Percentiles rank a stretch among this genome's conserved stretches.
Conservation (phyloP, 2,329 filamentous ascomycete genomes). For the Dactylella cylindrospora region DNA sequence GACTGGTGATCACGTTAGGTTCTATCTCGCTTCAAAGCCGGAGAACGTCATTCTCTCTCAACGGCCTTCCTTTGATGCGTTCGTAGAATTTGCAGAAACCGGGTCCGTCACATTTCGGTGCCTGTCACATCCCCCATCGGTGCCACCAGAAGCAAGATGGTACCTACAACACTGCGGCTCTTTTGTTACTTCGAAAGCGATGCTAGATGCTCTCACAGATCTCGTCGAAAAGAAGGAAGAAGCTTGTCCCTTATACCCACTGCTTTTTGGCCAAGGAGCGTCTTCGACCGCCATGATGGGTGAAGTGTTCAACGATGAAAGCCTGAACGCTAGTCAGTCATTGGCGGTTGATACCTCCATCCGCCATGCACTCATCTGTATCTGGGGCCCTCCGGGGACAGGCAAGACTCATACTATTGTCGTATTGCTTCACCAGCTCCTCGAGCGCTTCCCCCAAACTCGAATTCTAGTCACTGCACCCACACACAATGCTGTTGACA, state of each 20-base stretch:
- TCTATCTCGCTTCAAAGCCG: constrained; percentile 51
- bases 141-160: constrained; percentile 53
- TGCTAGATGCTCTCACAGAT: constrained; percentile 52
- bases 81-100: constrained; percentile 50
- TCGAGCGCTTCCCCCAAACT: constrained; percentile 49
- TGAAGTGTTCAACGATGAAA: background rate
- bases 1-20: constrained; percentile 50
- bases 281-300: background rate
- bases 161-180: constrained; percentile 52
- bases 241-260: constrained; percentile 51
- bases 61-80: constrained; percentile 52
- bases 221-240: constrained; percentile 50
- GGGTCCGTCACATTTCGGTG: constrained; percentile 52
- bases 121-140: constrained; percentile 53
- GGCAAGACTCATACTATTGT: constrained; percentile 56
- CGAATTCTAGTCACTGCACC: constrained; percentile 54
- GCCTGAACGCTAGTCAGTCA: constrained; percentile 52
- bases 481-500: constrained; percentile 56
- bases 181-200: constrained; percentile 54
- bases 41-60: constrained; percentile 49
- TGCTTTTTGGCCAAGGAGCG: constrained; percentile 6
- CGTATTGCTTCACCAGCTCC: constrained; percentile 50
- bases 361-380: constrained; percentile 51
- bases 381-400: constrained; percentile 56
- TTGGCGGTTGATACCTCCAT: constrained; percentile 51